Evolutionary conservation across 805 yeast species (phyloP), one percentile per base, ranked within the genome.

Genomic region (Yarrowia alimentaria): DNA sequence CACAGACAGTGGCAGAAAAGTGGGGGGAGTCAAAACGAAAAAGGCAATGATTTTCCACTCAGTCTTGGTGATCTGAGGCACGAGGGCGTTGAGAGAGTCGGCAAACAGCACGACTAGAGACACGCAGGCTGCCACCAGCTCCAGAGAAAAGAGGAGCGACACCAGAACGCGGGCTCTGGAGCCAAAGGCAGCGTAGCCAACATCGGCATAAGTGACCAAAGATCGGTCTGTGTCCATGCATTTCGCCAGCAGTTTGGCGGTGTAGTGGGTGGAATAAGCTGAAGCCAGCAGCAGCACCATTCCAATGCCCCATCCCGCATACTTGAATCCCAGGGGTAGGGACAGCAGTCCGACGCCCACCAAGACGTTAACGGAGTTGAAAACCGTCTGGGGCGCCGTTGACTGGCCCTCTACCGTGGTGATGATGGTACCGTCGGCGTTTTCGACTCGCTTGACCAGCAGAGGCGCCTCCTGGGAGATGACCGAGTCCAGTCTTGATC

Each of bases 101-200:
- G 94, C 88, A 65, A 89, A 87, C 18, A 89, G 70, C 17, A 89
- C 86, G 42, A 85, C 77, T 55, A 89, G 70, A 0, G 95, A 78
- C 9, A 89, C 90, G 13, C 95, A 90, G 34, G 84, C 82, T 3
- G 91, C 95, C 52, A 85, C 58, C 34, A 89, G 71, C 60, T 89
- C 96, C 32, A 85, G 58, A 0, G 91, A 81, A 61, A 89, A 88
- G 11, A 88, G 61, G 11, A 81, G 57, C 2, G 95, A 85, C 24
- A 89, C 84, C 26, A 83, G 64, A 3, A 85, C 71, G 59, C 95
- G 76, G 2, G 93, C 95, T 24, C 71, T 71, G 2, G 83, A 70
- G 1, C 96, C 96, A 61, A 83, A 87, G 0, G 90, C 85, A n/a
- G 87, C 85, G 59, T 78, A 82, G 3, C 94, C 95, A 42, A 89